Evolutionary conservation across 768 basidiomycete genomes (phyloP).

Genomic region (Leccinum pellstonianum): DNA sequence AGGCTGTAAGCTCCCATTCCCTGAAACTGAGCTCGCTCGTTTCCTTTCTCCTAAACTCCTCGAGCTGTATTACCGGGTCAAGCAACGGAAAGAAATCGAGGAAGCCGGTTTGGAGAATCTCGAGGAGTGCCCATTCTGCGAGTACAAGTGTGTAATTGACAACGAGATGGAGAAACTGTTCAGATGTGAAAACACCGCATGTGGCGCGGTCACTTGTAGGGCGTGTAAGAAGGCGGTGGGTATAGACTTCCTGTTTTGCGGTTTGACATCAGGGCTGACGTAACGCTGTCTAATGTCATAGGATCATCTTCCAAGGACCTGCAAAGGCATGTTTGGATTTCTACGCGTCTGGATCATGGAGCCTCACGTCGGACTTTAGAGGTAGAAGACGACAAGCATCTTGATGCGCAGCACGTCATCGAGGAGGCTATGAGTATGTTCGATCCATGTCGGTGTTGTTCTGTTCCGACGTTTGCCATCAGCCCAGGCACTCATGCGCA

Average conservation of each 20-base stretch:
- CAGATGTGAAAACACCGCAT: slow-evolving; percentile 58
- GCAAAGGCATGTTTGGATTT: slow-evolving; percentile 51
- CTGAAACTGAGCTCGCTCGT: slow-evolving; percentile 64
- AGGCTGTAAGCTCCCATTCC: slow-evolving; percentile 67
- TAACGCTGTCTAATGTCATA: slow-evolving; percentile 23
- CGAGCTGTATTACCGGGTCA: slow-evolving; percentile 68
- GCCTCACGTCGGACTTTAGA: slow-evolving; percentile 42
- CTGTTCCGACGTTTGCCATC: slow-evolving; percentile 6
- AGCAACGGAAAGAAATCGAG: slow-evolving; percentile 77
- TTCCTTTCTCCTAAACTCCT: slow-evolving; percentile 67
- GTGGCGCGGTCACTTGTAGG: slow-evolving; percentile 75
- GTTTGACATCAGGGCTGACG: slow-evolving; percentile 1
- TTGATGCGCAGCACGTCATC: slow-evolving; percentile 73
- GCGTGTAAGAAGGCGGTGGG: slow-evolving; percentile 70
- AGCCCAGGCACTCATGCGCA: slow-evolving; percentile 83
- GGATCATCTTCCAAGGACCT: slow-evolving; percentile 82
- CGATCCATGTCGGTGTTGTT: slow-evolving; percentile 17
- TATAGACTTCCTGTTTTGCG: slow-evolving; percentile 5
- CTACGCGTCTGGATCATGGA: neutral
- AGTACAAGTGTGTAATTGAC: slow-evolving; percentile 80
- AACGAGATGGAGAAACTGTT: slow-evolving; percentile 61
- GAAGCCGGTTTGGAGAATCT: slow-evolving; percentile 75
- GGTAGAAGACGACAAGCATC: slow-evolving; percentile 66
- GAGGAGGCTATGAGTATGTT: slow-evolving; percentile 90
- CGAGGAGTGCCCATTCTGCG: slow-evolving; percentile 91